Base-by-base conservation (phyloP, 1,139 yeast species). In the Debaryomyces singareniensis region DNA sequence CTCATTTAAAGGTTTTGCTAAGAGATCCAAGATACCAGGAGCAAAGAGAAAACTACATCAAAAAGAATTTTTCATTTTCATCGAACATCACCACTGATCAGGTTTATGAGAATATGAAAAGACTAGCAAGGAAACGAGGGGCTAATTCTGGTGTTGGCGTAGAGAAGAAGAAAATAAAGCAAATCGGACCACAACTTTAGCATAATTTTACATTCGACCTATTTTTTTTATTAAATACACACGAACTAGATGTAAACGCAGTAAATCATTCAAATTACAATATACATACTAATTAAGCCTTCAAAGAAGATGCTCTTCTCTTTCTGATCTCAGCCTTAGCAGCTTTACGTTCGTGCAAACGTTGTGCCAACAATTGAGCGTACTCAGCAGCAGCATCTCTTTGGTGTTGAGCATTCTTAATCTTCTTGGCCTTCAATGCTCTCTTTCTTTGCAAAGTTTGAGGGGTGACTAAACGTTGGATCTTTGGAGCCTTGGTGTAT, bases 301-400 rank as follows among this genome's bases (percentile, higher is more conserved):
- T 83, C 69, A 89, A 80, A 58, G 97, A 89, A 61, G 96, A 91
- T 68, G 97, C 96, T 83, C 98, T 89, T 85, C 95, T 86, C 94
- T 87, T 87, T 77, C 81, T 85, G 71, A 83, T 78, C 76, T 86
- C 96, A 72, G 95, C 96, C 76, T 76, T 85, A 74, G 85, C 95
- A 68, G 95, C 93, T 79, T 89, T 89, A 78, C 91, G 83, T 74
- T 89, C 97, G 71, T 86, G 84, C 69, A 89, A 84, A 75, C 97
- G 93, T 78, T 87, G 75, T 64, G 98, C 97, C 70, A 91, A 80
- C 68, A 91, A 78, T 74, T 87, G 95, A 63, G 97, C 95, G 82
- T 91, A 91, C 73, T 91, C 98, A 65, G 97, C 95, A 72, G 99
- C 98, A 73, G 95, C 96, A 68, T 91, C 97, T 86, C 95, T 87